Conservation (phyloP, 2,329 filamentous ascomycete genomes). For the Alternaria angustiovoidea region DNA sequence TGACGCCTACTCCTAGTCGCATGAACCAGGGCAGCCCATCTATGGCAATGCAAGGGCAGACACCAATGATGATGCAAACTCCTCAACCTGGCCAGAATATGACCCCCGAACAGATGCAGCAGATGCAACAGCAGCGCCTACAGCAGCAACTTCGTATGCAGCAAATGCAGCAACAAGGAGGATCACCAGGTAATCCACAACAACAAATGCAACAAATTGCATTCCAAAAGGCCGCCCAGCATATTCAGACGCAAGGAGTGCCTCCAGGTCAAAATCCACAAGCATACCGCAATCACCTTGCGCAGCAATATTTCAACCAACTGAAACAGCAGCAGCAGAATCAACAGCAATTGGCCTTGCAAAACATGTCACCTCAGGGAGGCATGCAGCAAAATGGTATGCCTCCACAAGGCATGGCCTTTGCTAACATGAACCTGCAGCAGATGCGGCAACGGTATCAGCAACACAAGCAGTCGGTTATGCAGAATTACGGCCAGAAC, state of each 20-base stretch:
- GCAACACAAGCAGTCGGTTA: conserved; percentile 34
- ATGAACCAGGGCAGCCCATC: conserved; percentile 50
- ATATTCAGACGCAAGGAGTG: conserved; percentile 44
- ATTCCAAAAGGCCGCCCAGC: conserved; percentile 43
- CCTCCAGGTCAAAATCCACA: conserved; percentile 39
- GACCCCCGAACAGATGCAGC: conserved; percentile 48
- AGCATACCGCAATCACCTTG: conserved; percentile 38
- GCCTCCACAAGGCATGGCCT: conserved; percentile 31
- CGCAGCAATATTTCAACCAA: conserved; percentile 35
- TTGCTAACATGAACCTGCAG: conserved; percentile 39
- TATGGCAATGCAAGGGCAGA: conserved; percentile 44
- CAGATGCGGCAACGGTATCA: conserved; percentile 38
- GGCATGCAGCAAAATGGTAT: conserved; percentile 32
- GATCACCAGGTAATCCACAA: conserved; percentile 31
- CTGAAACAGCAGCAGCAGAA: conserved; percentile 37
- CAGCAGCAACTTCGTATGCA: conserved; percentile 41
- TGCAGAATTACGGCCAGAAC: conserved; percentile 34
- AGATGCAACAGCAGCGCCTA: conserved; percentile 37
- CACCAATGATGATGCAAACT: conserved; percentile 49
- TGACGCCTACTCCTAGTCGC: conserved; percentile 50
- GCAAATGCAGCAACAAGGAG: conserved; percentile 38
- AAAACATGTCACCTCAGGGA: conserved; percentile 37
- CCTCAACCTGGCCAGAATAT: conserved; percentile 44
- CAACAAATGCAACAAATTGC: conserved; percentile 44
- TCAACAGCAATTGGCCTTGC: conserved; percentile 39